Conservation (phyloP, 352 stramenopile genomes). For the Phytophthora capsici region DNA sequence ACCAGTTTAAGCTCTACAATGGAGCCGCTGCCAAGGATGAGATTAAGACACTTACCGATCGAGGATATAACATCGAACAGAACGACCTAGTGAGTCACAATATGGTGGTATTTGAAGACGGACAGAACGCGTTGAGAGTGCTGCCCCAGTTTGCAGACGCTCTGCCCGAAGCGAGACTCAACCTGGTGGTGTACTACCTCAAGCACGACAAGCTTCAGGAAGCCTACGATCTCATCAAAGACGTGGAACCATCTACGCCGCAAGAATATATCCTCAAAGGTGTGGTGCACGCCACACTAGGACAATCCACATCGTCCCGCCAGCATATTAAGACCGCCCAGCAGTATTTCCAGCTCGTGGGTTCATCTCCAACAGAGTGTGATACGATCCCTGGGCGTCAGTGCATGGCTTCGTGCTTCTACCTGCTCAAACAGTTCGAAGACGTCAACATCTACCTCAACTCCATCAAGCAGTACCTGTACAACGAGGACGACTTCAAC, state of each 20-base stretch:
- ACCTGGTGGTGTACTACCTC: conserved; percentile 95
- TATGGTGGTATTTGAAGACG: conserved; percentile 96
- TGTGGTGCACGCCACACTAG: conserved; percentile 93
- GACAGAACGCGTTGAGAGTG: conserved; percentile 92
- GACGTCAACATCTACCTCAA: conserved; percentile 98
- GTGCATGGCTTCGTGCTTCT: conserved; percentile 98
- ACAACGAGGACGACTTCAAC: conserved; percentile 98
- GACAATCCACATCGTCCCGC: conserved; percentile 85
- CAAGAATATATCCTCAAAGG: conserved; percentile 93
- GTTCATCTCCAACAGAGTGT: conserved; percentile 93
- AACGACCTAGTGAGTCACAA: conserved; percentile 98
- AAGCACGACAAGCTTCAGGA: conserved; percentile 94
- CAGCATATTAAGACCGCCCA: conserved; percentile 95
- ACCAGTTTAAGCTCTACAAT: conserved; percentile 97
- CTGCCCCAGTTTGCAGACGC: conserved; percentile 93
- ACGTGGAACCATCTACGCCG: conserved; percentile 93
- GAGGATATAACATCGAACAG: conserved; percentile 88
- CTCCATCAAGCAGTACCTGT: conserved; percentile 95
- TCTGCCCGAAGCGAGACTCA: conserved; percentile 94
- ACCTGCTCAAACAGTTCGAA: conserved; percentile 96
- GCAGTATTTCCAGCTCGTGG: conserved; percentile 95
- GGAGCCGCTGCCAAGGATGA: conserved; percentile 95
- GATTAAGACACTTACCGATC: conserved; percentile 91
- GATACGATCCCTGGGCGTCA: conserved; percentile 97
- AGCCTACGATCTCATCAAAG: conserved; percentile 95